Percentiles rank a stretch among this genome's conserved stretches.
These are phyloP conservation scores for Magnolia sinica DNA, from an alignment of 164 flowering plant genomes.

Conservation along the genomic window DNA sequence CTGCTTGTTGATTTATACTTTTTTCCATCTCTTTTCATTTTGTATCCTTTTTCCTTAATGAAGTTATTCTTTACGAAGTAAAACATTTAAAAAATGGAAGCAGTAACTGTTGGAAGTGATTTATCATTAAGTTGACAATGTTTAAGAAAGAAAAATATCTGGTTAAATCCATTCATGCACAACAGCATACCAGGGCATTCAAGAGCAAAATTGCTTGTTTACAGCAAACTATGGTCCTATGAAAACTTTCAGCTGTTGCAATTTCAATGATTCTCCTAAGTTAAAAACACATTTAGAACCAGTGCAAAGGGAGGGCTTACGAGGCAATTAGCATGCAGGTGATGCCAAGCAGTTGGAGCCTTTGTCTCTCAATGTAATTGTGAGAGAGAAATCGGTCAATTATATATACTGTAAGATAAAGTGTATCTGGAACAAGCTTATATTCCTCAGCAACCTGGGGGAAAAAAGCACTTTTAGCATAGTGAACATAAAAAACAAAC, in stretches of 20 bases:
- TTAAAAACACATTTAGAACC: neutral
- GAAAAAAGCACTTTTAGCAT: no score
- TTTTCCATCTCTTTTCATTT: no score
- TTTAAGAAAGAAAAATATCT: no score
- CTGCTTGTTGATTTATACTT: no score
- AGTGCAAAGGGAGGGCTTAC: conserved; percentile 42
- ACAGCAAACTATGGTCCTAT: neutral
- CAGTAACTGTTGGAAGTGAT: no score
- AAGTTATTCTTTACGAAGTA: no score
- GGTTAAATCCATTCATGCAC: neutral
- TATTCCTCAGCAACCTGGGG: conserved; percentile 96
- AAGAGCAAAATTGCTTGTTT: neutral
- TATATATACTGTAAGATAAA: conserved; percentile 78
- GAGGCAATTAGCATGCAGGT: conserved; percentile 98
- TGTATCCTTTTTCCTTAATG: no score
- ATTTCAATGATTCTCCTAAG: neutral
- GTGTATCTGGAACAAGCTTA: conserved; percentile 77
- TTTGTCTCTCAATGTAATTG: conserved; percentile 67
- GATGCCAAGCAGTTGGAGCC: conserved; percentile 88
- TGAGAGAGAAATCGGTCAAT: conserved; percentile 77
- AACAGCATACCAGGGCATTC: neutral
- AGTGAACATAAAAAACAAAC: no score
- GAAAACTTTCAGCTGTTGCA: neutral
- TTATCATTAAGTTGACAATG: no score
- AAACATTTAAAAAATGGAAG: no score